phyloP scores from a whole-genome alignment of 495 filamentous ascomycete genomes.

The Penicillium subrubescens region DNA sequence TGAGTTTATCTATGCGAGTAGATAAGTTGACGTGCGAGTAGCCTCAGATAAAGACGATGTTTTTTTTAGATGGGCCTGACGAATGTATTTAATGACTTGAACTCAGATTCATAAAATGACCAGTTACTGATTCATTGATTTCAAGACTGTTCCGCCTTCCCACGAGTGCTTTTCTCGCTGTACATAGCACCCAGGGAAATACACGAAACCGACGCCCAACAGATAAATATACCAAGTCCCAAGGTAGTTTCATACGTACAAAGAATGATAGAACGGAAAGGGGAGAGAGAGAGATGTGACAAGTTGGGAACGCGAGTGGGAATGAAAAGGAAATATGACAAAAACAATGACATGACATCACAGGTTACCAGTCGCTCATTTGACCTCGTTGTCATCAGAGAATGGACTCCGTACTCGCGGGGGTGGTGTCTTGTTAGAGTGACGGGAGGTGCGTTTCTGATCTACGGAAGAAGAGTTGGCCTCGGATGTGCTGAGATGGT shows the following conservation, averaged over 20 bases:
- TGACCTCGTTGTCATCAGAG: slow-evolving; percentile 55
- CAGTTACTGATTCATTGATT: slow-evolving; percentile 11
- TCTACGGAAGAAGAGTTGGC: slow-evolving; percentile 23
- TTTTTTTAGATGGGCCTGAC: not conserved
- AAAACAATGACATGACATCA: slow-evolving; percentile 10
- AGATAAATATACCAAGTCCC: slow-evolving; percentile 21
- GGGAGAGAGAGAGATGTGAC: slow-evolving; percentile 5
- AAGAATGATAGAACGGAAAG: slow-evolving; percentile 11
- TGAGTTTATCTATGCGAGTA: too few species aligned
- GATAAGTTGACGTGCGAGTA: too few species aligned
- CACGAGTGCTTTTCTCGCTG: slow-evolving; percentile 28
- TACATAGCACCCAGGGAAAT: slow-evolving; percentile 23
- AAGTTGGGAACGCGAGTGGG: not conserved
- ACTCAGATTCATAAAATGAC: not conserved
- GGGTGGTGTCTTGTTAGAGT: slow-evolving; percentile 31
- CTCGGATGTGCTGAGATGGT: slow-evolving; percentile 40
- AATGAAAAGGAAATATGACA: not conserved
- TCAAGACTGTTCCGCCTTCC: slow-evolving; percentile 19
- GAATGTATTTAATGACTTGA: not conserved
- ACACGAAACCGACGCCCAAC: slow-evolving; percentile 18
- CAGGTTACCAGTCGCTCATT: slow-evolving; percentile 44
- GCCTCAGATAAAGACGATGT: too few species aligned
- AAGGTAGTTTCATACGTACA: slow-evolving; percentile 29
- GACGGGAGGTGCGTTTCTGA: slow-evolving; percentile 28
- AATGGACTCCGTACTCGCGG: slow-evolving; percentile 46